Conservation (phyloP, 1,139 yeast genomes). For the Protomyces macrosporus region DNA sequence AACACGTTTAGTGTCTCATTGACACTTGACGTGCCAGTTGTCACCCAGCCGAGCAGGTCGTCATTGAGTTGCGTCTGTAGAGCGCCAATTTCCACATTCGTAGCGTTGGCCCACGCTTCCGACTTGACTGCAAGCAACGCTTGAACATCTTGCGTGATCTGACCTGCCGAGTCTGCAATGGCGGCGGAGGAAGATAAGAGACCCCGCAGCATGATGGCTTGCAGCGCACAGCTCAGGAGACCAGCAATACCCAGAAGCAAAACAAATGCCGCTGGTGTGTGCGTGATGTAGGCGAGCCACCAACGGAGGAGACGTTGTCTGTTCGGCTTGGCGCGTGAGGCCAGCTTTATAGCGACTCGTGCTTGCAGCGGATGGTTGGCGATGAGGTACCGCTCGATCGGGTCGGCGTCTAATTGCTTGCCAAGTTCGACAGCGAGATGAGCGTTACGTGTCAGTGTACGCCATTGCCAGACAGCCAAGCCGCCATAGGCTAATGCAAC, state of each 20-base stretch:
- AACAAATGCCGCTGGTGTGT: constrained; percentile 38
- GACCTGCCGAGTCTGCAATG: constrained; percentile 30
- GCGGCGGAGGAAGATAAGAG: constrained; percentile 33
- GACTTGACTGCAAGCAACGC: constrained; percentile 32
- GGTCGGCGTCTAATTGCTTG: constrained; percentile 30
- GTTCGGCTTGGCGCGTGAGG: constrained; percentile 1
- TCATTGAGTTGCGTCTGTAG: constrained; percentile 53
- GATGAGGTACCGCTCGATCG: constrained; percentile 31
- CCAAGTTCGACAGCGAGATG: constrained; percentile 16
- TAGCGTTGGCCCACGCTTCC: constrained; percentile 48
- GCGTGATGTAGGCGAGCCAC: constrained; percentile 38
- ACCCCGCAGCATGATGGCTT: constrained; percentile 41
- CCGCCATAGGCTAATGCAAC: constrained; percentile 45
- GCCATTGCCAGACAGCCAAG: constrained; percentile 51
- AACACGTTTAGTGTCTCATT: constrained; percentile 54
- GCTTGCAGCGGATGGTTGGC: constrained; percentile 28
- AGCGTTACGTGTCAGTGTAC: constrained; percentile 37
- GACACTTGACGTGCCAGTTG: constrained; percentile 50
- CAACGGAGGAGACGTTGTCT: constrained; percentile 34
- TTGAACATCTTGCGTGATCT: constrained; percentile 22
- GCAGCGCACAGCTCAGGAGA: constrained; percentile 43
- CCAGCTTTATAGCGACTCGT: constrained; percentile 27
- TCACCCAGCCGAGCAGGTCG: constrained; percentile 63
- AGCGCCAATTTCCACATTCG: constrained; percentile 47
- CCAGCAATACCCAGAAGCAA: constrained; percentile 46